Evolutionary conservation across 73 alveolate species (phyloP).

Genomic region (Tetrahymena borealis): DNA sequence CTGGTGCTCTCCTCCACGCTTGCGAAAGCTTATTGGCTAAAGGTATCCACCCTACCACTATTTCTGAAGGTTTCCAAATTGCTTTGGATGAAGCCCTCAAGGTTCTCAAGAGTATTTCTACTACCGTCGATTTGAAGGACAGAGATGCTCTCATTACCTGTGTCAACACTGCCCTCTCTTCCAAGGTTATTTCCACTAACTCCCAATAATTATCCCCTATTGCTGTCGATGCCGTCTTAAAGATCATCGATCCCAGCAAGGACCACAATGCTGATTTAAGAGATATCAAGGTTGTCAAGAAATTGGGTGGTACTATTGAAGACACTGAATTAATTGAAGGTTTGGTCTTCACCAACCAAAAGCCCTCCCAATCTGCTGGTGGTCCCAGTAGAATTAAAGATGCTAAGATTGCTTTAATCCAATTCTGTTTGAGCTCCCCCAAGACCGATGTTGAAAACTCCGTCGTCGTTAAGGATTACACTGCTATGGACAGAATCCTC

Average conservation of each 20-base stretch:
- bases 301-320: constrained; percentile 98
- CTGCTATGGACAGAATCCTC: constrained; percentile 97
- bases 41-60: constrained; percentile 96
- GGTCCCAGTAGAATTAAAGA: constrained; percentile 92
- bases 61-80: constrained; percentile 86
- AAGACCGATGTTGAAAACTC: constrained; percentile 98
- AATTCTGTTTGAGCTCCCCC: constrained; percentile 98
- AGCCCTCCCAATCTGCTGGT: constrained; percentile 93
- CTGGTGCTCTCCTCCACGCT: constrained; percentile 97
- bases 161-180: constrained; percentile 92
- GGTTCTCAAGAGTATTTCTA: constrained; percentile 73
- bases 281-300: constrained; percentile 93
- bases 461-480: constrained; percentile 76
- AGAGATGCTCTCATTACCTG: constrained; percentile 87
- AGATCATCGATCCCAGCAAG: constrained; percentile 62
- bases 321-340: constrained; percentile 98
- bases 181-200: constrained; percentile 96
- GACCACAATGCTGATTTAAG: constrained; percentile 94
- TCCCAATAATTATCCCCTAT: constrained; percentile 94
- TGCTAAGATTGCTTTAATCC: constrained; percentile 97
- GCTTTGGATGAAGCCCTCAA: constrained; percentile 85
- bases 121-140: constrained; percentile 83
- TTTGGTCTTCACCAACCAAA: constrained; percentile 88
- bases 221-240: constrained; percentile 98
- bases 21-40: constrained; percentile 88